These are phyloP conservation scores for Rhypophila decipiens DNA, from an alignment of 495 filamentous ascomycete genomes.

Conservation along the genomic window DNA sequence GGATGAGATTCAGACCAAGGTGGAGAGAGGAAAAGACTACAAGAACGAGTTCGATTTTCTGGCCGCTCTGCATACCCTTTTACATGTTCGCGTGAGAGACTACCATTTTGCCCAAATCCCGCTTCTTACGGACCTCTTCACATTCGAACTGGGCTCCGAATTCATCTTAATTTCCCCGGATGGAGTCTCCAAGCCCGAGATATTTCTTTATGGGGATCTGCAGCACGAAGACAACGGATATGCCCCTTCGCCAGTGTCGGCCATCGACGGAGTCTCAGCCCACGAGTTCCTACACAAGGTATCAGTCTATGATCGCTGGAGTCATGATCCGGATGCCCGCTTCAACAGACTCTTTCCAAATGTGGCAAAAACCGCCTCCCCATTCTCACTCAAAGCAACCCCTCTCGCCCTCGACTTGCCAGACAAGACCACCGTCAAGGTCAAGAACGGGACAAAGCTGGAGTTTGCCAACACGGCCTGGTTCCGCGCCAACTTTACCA, in stretches of 20 bases:
- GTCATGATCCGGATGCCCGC: slow-evolving; percentile 29
- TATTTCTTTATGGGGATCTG: slow-evolving; percentile 14
- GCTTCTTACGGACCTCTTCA: slow-evolving; percentile 10
- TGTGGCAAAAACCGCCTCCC: slow-evolving; percentile 1
- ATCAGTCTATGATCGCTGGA: neutral
- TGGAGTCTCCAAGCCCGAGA: slow-evolving; percentile 3
- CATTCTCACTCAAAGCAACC: neutral
- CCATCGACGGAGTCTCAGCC: slow-evolving; percentile 11
- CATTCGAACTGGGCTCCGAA: slow-evolving; percentile 2
- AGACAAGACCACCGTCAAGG: slow-evolving; percentile 11
- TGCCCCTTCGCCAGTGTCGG: slow-evolving; percentile 14
- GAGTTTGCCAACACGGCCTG: slow-evolving; percentile 7
- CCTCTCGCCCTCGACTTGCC: neutral
- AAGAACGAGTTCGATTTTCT: slow-evolving; percentile 47
- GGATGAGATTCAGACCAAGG: slow-evolving; percentile 25
- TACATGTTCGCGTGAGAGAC: slow-evolving; percentile 6
- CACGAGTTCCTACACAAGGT: slow-evolving; percentile 6
- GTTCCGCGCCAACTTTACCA: slow-evolving; percentile 12
- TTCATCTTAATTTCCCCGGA: slow-evolving; percentile 18
- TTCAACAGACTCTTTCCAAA: slow-evolving; percentile 19
- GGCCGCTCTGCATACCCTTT: slow-evolving; percentile 19
- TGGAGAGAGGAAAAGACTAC: slow-evolving; percentile 17
- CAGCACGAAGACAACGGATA: slow-evolving; percentile 9
- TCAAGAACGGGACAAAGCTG: slow-evolving; percentile 10
- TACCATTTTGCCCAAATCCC: slow-evolving; percentile 6